Base-by-base conservation (phyloP, 164 flowering plant genomes). In the Echeveria elegans region DNA sequence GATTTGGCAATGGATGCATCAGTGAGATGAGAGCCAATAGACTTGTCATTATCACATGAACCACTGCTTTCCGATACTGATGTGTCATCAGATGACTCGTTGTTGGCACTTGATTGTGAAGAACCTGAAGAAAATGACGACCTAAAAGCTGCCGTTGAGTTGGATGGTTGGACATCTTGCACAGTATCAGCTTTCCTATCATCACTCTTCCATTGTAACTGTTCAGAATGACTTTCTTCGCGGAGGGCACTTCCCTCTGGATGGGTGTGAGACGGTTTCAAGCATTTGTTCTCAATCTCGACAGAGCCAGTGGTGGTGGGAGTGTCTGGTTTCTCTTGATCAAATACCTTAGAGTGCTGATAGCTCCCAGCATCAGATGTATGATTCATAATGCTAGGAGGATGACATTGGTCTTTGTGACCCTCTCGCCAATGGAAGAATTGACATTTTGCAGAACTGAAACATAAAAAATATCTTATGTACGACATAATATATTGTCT, bases 31-130 rank as follows among this genome's bases (percentile, higher is more conserved):
- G 64, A 71, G 65, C 34, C 75, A 37, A 74, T 72, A 64, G 72
- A 59, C 60, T 65, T 72, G 21, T 68, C 75, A 59, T 68, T 31
- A 47, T 66, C 72, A 70, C 28, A 41, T 63, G 80, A 73, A 72
- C 64, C 71, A 71, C 66, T 67, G 64, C 69, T 68, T 68, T 76
- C 79, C 48, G 70, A 29, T 14, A 68, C 66, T 69, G 82, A 78
- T 75, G 28, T 70, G 71, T 79, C 78, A 74, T 73, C 80, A 66
- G 75, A 75, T 63, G 72, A 72, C 6, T 75, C 82, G 70, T 64
- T 67, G 24, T 66, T 19, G 43, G 32, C 18, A 43, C 66, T 37
- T 31, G 72, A 71, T 47, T 73, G 7, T 34, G 45, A 40, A 15
- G 77, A 72, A 58, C 76, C 80, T 73, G 76, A n/a, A 9, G 66